Evolutionary conservation across 192 early-diverging fungal species (phyloP), one percentile per base, ranked within the genome.

Genomic region (Coemansia sp.): DNA sequence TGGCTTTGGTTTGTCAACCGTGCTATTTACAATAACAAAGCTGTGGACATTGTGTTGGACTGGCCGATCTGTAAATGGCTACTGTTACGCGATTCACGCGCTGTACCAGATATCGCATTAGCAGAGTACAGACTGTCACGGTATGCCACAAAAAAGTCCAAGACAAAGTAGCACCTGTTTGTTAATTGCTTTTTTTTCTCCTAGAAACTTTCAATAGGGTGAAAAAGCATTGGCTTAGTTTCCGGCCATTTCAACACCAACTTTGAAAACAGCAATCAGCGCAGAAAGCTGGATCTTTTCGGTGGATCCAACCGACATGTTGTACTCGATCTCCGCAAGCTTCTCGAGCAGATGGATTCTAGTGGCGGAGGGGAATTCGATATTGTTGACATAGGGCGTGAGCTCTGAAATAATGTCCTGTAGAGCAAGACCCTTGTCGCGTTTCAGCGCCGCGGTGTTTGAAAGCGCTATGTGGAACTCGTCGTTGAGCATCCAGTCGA

Each of bases 321-420:
- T 87, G 42, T 62, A 64, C 87, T 99, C 96, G 28, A 98, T 90
- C 40, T 94, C 89, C 3, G 93, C 91, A 58, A 99, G 64, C 55
- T 88, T 84, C 56, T 91, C 89, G 10, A 97, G 64, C 57, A 99
- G 38, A 60, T 85, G 84, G 14, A 92, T 77, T 17, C 88, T 67
- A 7, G 87, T 83, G 37, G 84, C 59, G 3, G 84, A n/a, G 6
- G 91, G 91, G 41, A 97, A 78, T 5, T 96, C 91, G n/a, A 93
- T 82, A 13, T 61, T 64, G 22, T 82, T 73, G 23, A 95, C 60
- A 28, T 82, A 86, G 13, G 82, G 81, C 47, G 87, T 84, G 2
- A 99, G 65, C 55, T 93, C 90, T 2, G 87, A 87, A 33, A 98
- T 75, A 48, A 99, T 94, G 67, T 98, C 97, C 55, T 90, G 83